phyloP scores from a whole-genome alignment of 345 rosid genomes.

The Melastoma malabathricum region DNA sequence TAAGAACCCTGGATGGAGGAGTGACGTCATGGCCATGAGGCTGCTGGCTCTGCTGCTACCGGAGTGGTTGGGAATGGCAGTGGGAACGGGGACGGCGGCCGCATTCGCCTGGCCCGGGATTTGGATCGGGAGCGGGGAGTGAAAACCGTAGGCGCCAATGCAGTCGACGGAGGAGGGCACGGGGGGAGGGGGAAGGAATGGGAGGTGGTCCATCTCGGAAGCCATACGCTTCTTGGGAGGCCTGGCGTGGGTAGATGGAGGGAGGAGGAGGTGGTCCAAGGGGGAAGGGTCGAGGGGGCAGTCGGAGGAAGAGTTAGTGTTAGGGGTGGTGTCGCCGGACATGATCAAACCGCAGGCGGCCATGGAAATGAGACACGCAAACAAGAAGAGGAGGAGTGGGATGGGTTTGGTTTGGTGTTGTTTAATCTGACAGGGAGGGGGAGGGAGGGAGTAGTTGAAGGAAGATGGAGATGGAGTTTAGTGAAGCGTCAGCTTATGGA shows the following conservation, averaged over 20 bases:
- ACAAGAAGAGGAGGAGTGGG: not conserved
- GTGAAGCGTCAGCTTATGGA: constrained; percentile 27
- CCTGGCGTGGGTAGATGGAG: constrained; percentile 22
- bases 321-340: constrained; percentile 2
- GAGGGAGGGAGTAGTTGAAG: constrained; percentile 11
- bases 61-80: too few relatives aligned
- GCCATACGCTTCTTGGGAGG: too few relatives aligned
- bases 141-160: not conserved
- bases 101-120: not conserved
- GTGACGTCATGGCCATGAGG: constrained; percentile 42
- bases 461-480: constrained; percentile 33
- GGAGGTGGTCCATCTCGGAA: too few relatives aligned
- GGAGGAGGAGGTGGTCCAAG: constrained; percentile 3
- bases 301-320: not conserved
- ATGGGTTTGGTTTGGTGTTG: not conserved
- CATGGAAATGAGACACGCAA: not conserved
- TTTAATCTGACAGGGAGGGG: not conserved
- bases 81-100: constrained; percentile 11
- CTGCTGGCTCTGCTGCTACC: too few relatives aligned
- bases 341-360: constrained; percentile 5
- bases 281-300: not conserved
- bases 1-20: constrained; percentile 18
- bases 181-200: constrained; percentile 12
- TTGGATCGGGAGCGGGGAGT: not conserved
- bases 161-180: not conserved